Evolutionary conservation across 2,329 filamentous ascomycete genomes (phyloP), one percentile per base, ranked within the genome.

Genomic region (Neofusicoccum sp.): DNA sequence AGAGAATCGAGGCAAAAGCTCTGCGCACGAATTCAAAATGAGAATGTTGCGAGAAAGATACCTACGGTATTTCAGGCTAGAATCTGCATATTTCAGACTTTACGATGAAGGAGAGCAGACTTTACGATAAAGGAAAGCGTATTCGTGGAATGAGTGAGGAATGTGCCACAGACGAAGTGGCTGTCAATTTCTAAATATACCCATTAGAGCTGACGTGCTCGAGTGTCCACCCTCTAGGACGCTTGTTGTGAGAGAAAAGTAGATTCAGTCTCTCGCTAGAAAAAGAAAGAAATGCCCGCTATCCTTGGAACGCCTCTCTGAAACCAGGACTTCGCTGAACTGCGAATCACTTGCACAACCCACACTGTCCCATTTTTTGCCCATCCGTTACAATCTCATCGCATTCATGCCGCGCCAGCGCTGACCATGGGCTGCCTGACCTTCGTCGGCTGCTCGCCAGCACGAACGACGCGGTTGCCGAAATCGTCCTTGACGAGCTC

Each of bases 371-470:
- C 44, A 49, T 26, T 41, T 49, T 51, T 24, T 11, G 14, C 34
- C 51, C 7, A 43, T 56, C 51, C 51, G 36, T 56, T 33, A 6
- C 20, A n/a, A 26, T 11, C 28, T 43, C 20, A 31, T 14, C 7
- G n/a, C 12, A 20, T n/a, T 67, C 76, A 93, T 70, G 92, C 92
- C 65, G 92, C 91, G 76, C 91, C 91, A 62, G 93, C 93, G 68
- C 87, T 93, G 64, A 88, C 86, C 60, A 90, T 85, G 45, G 93
- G 91, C 74, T 91, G 86, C 20, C 86, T 79, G 56, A 96, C 85
- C 78, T 91, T 91, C 67, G 93, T 97, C 62, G 90, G 85, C 79
- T 97, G 93, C 69, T 86, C 82, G 58, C 92, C 92, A 66, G 93
- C 92, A 65, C 93, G 89, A 70, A 96, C 85, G 68, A 97, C 92